Percentiles rank a stretch among this genome's conserved stretches.
Evolutionary conservation across 2,329 filamentous ascomycete genomes (phyloP).

Genomic region (Pseudogymnoascus sp.): DNA sequence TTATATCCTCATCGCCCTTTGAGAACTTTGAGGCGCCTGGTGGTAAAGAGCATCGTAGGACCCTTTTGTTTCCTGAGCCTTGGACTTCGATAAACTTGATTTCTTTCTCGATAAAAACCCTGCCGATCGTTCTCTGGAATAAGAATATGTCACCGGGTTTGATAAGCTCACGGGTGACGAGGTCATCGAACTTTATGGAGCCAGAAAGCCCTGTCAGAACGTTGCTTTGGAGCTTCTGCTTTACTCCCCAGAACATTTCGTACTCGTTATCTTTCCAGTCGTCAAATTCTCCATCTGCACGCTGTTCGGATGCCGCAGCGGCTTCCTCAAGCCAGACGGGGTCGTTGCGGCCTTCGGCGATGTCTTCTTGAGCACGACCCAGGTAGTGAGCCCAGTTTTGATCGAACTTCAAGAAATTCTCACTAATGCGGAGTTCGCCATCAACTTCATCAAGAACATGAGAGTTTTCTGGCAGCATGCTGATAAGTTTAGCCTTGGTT

Average conservation of each 20-base stretch:
- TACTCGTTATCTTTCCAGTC: slow-evolving; percentile 45
- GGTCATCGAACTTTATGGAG: slow-evolving; percentile 2
- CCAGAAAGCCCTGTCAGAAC: not conserved
- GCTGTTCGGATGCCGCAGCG: slow-evolving; percentile 41
- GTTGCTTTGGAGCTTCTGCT: slow-evolving; percentile 7
- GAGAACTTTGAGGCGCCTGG: slow-evolving; percentile 1
- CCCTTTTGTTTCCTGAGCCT: not conserved
- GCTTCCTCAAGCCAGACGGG: slow-evolving; percentile 50
- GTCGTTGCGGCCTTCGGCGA: slow-evolving; percentile 47
- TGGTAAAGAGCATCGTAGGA: not conserved
- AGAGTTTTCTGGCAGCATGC: slow-evolving; percentile 29
- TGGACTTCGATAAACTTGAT: slow-evolving; percentile 1
- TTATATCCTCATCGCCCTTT: slow-evolving; percentile 6
- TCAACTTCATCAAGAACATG: slow-evolving; percentile 26
- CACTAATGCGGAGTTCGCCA: slow-evolving; percentile 14
- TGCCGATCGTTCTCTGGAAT: not conserved
- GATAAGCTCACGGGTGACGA: not conserved
- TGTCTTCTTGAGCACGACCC: slow-evolving; percentile 47
- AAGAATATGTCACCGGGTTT: slow-evolving; percentile 8
- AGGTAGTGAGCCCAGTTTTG: slow-evolving; percentile 44
- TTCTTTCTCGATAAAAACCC: slow-evolving; percentile 8
- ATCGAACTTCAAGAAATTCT: slow-evolving; percentile 35
- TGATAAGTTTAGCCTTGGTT: slow-evolving; percentile 34
- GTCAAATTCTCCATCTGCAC: slow-evolving; percentile 48
- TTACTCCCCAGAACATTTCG: slow-evolving; percentile 29